A percentile compares a stretch with the other conserved stretches of the same genome.
These are phyloP conservation scores for Aspergillus fijiensis DNA, from an alignment of 2,329 filamentous ascomycete genomes.

Conservation along the genomic window DNA sequence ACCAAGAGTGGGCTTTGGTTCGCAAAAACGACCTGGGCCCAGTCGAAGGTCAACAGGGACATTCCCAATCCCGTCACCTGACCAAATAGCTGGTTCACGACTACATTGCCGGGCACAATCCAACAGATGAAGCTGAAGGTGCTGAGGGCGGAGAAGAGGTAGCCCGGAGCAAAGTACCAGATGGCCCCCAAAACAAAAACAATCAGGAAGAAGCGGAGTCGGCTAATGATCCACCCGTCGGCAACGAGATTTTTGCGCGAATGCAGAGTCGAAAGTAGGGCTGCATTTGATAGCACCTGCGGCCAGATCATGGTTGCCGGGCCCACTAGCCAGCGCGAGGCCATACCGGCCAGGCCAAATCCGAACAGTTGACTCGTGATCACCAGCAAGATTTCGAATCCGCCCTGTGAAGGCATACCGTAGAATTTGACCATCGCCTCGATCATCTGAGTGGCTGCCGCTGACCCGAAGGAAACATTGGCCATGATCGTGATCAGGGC, in stretches of 20 bases:
- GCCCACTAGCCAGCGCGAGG: conserved; percentile 57
- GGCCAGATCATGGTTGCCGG: conserved; percentile 68
- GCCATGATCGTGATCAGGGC: conserved; percentile 48
- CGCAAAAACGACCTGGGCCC: conserved; percentile 69
- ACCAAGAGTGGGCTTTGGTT: conserved; percentile 67
- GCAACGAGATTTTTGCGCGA: conserved; percentile 33
- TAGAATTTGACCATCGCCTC: conserved; percentile 52
- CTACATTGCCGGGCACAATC: conserved; percentile 65
- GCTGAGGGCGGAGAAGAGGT: conserved; percentile 66
- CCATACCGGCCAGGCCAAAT: conserved; percentile 62
- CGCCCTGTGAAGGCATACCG: conserved; percentile 57
- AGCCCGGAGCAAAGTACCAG: conserved; percentile 56
- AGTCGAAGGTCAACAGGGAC: conserved; percentile 72
- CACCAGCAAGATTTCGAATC: conserved; percentile 60
- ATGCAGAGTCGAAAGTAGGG: conserved; percentile 46
- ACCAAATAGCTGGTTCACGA: conserved; percentile 72
- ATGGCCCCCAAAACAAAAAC: conserved; percentile 33
- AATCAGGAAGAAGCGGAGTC: conserved; percentile 39
- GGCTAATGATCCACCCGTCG: conserved; percentile 45
- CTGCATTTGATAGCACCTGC: conserved; percentile 52
- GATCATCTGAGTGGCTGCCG: conserved; percentile 39
- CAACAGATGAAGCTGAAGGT: conserved; percentile 71
- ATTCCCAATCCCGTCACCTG: conserved; percentile 66
- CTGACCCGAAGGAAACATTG: conserved; percentile 50
- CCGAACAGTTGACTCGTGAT: conserved; percentile 64